Conservation (phyloP, 2,329 filamentous ascomycete species). For the Diaporthe sp. region DNA sequence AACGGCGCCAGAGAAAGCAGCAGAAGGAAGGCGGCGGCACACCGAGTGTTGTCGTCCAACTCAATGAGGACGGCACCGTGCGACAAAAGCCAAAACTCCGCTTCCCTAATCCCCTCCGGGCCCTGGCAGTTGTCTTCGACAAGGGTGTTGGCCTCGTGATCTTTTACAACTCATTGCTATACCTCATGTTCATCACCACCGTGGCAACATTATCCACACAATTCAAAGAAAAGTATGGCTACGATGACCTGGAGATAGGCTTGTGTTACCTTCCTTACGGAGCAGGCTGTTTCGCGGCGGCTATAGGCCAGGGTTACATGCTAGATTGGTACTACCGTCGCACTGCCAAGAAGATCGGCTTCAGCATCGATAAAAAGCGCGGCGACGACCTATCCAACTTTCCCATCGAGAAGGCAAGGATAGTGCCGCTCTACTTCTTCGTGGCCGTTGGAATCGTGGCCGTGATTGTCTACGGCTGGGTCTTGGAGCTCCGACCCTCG, state of each 20-base stretch:
- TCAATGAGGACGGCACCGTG: slow-evolving; percentile 8
- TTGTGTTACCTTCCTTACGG: slow-evolving; percentile 70
- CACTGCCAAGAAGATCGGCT: slow-evolving; percentile 71
- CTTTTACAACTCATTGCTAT: slow-evolving; percentile 67
- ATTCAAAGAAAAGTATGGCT: slow-evolving; percentile 66
- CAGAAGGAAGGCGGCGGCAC: slow-evolving; percentile 52
- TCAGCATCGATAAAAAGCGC: slow-evolving; percentile 72
- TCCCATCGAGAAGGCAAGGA: slow-evolving; percentile 68
- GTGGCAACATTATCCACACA: slow-evolving; percentile 67
- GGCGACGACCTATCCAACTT: slow-evolving; percentile 66
- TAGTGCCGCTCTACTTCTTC: slow-evolving; percentile 68
- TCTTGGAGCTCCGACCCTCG: slow-evolving; percentile 63
- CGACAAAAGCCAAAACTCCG: slow-evolving; percentile 55
- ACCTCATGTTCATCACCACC: slow-evolving; percentile 68
- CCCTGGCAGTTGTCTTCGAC: slow-evolving; percentile 67
- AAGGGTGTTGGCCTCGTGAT: slow-evolving; percentile 70
- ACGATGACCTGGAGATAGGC: slow-evolving; percentile 65
- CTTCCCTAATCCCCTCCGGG: slow-evolving; percentile 71
- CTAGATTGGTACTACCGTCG: slow-evolving; percentile 80
- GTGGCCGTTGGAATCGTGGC: slow-evolving; percentile 67
- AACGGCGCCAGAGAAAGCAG: slow-evolving; percentile 49
- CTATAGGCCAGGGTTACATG: slow-evolving; percentile 69
- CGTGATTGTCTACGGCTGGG: slow-evolving; percentile 71
- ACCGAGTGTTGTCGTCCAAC: slow-evolving; percentile 42
- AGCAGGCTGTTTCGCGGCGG: slow-evolving; percentile 62